Evolutionary conservation across 164 flowering plant genomes (phyloP).

Genomic region (Platanus orientalis): DNA sequence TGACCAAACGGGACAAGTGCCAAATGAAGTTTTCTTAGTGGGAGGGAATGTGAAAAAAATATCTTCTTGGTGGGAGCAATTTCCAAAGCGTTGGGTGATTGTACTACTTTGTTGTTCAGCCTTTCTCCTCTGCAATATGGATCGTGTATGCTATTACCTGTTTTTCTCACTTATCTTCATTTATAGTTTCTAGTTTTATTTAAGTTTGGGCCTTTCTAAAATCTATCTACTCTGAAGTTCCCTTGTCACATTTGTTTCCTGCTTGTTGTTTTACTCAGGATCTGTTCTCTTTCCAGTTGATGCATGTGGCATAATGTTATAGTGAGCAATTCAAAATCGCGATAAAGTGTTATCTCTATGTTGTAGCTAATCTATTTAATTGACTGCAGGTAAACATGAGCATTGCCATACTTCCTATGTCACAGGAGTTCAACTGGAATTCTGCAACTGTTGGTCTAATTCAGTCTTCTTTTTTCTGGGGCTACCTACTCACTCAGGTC

Average conservation of each 20-base stretch:
- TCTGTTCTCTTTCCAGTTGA: neutral
- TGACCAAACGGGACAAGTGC: slow-evolving; percentile 57
- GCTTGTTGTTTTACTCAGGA: neutral
- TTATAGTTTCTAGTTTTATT: neutral
- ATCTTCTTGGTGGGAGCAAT: slow-evolving; percentile 62
- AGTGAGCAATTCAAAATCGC: neutral
- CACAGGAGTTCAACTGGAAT: slow-evolving; percentile 89
- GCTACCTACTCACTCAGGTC: slow-evolving; percentile 92
- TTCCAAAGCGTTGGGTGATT: slow-evolving; percentile 96
- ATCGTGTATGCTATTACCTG: slow-evolving; percentile 58
- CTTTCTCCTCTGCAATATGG: slow-evolving; percentile 97
- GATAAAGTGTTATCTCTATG: neutral
- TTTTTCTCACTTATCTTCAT: slow-evolving; percentile 1
- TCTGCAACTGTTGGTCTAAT: slow-evolving; percentile 96
- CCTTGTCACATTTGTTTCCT: neutral
- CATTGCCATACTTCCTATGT: slow-evolving; percentile 96
- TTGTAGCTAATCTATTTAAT: slow-evolving; percentile 7
- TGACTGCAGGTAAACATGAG: slow-evolving; percentile 80
- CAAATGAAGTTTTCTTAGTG: slow-evolving; percentile 42
- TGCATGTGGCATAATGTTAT: neutral
- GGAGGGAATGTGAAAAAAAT: slow-evolving; percentile 32
- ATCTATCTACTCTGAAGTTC: neutral
- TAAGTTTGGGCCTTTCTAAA: neutral
- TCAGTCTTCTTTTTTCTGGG: slow-evolving; percentile 99
- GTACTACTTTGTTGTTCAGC: slow-evolving; percentile 89